Percentiles rank a stretch among this genome's conserved stretches.
Conservation (phyloP, 129 eudicot species). For the Lactuca sativa region DNA sequence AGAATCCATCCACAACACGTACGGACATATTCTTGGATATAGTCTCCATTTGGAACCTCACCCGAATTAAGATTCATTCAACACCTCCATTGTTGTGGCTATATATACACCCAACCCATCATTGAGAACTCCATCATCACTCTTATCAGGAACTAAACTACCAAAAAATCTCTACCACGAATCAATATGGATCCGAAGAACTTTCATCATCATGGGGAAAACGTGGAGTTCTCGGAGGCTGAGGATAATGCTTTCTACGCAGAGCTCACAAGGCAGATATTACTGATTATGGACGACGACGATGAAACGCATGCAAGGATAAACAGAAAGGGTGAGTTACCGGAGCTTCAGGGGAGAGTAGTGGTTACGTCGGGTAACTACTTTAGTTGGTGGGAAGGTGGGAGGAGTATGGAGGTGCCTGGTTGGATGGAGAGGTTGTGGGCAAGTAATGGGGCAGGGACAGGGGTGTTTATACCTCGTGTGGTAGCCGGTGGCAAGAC, state of each 20-base stretch:
- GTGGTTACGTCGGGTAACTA: slow-evolving; percentile 2
- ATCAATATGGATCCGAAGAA: slow-evolving; percentile 11
- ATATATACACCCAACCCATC: slow-evolving; percentile 15
- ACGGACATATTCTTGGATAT: slow-evolving; percentile 28
- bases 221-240: slow-evolving; percentile 13
- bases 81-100: background rate
- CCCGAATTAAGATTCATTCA: slow-evolving; percentile 23
- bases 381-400: slow-evolving; percentile 40
- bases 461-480: slow-evolving; percentile 84
- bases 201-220: slow-evolving; percentile 4
- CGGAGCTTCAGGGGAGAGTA: background rate
- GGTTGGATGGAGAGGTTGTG: slow-evolving; percentile 54
- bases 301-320: slow-evolving; percentile 14
- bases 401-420: slow-evolving; percentile 36
- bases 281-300: slow-evolving; percentile 53
- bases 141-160: background rate
- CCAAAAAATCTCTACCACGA: background rate
- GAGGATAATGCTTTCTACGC: slow-evolving; percentile 50
- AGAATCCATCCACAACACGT: slow-evolving; percentile 19
- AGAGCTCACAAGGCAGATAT: slow-evolving; percentile 57
- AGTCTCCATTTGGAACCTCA: slow-evolving; percentile 30
- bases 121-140: slow-evolving; percentile 1
- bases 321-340: slow-evolving; percentile 8
- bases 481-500: slow-evolving; percentile 19
- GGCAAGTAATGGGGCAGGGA: slow-evolving; percentile 41